Evolutionary conservation across 495 filamentous ascomycete species (phyloP).

Genomic region (Pyronema domesticum): DNA sequence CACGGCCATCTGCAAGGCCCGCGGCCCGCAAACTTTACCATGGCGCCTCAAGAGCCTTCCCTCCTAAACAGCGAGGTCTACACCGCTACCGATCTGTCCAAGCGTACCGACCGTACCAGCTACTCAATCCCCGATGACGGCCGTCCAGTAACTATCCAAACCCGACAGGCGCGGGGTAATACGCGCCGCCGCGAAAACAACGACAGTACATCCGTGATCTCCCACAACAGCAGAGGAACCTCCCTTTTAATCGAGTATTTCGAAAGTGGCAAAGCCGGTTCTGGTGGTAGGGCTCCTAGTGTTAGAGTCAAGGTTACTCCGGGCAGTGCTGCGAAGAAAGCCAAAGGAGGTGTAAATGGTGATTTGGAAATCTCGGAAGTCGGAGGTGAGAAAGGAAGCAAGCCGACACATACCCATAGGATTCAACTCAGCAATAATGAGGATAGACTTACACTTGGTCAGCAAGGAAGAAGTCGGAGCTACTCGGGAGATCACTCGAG

Average conservation of each 20-base stretch:
- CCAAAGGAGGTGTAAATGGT: conserved; percentile 6
- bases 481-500: conserved; percentile 23
- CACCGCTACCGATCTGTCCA: conserved; percentile 18
- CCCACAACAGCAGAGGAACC: conserved; percentile 31
- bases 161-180: conserved; percentile 35
- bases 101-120: conserved; percentile 55
- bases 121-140: conserved; percentile 95
- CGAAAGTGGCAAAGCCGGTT: conserved; percentile 55
- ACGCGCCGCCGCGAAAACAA: background rate
- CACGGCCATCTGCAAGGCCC: background rate
- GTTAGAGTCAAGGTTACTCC: conserved; percentile 91
- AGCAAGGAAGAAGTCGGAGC: conserved; percentile 13
- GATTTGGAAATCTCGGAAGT: conserved; percentile 3
- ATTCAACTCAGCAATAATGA: conserved; percentile 22
- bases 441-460: conserved; percentile 21
- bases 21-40: background rate
- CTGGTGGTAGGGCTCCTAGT: conserved; percentile 55
- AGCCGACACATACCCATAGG: conserved; percentile 20
- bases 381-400: conserved; percentile 7
- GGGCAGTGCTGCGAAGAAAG: conserved; percentile 28
- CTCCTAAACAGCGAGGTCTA: background rate
- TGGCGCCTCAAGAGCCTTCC: background rate
- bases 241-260: conserved; percentile 97
- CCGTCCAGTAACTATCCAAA: conserved; percentile 73
- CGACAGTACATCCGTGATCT: conserved; percentile 1